Evolutionary conservation across 345 rosid genomes (phyloP), one percentile per base, ranked within the genome.

Genomic region (Mercurialis annua): DNA sequence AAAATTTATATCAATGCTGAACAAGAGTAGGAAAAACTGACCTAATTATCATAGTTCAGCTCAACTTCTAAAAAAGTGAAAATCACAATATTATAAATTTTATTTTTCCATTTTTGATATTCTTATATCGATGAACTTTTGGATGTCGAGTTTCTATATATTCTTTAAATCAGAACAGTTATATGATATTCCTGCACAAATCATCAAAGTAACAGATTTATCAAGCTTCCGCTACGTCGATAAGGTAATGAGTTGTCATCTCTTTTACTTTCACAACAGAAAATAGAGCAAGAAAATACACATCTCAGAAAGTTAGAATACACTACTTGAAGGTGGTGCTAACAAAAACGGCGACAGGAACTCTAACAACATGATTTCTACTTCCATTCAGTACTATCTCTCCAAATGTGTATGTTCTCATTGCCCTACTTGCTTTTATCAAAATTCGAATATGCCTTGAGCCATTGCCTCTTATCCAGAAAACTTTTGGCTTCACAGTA

Each of bases 281-380:
- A 59, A 17, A 59, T 27, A 36, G 29, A 20, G 29, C 36, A 26
- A 59, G 47, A 43, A 36, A 50, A 20, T n/a, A 64, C 2, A 16
- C 34, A 21, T 43, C 34, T 15, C 46, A 36, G 59, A 24, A 23
- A 1, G 36, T 24, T 10, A 31, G 56, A 42, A 56, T 30, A 67
- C 64, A 80, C 38, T 48, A 26, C 20, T 64, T 26, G 10, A 64
- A 31, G 15, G 65, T 44, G 53, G 46, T 67, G 78, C 70, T 66
- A 18, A 73, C 78, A 59, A 70, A 76, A 71, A 76, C 78, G 2
- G 80, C 78, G 34, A 80, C 58, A 52, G 83, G 83, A 70, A 80
- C 69, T 69, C 74, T 73, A 68, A 80, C 64, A 53, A 61, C 44
- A 67, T 76, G 83, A 16, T 64, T 64, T 34, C 79, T 66, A 33